phyloP scores from a whole-genome alignment of 768 basidiomycete species.

The Xerocomus brunneocitrinus region DNA sequence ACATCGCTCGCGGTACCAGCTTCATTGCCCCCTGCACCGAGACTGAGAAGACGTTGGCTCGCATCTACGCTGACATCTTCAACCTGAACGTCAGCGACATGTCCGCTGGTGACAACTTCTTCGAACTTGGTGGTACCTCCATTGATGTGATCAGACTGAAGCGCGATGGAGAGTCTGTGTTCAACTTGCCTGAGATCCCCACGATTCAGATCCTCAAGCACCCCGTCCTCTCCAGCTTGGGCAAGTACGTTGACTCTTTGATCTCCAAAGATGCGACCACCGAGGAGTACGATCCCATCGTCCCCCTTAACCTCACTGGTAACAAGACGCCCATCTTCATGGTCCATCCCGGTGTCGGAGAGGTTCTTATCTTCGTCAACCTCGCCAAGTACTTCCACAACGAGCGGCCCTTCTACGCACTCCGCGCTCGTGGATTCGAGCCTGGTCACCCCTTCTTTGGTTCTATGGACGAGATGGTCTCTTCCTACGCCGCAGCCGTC shows the following conservation, averaged over 20 bases:
- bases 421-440: conserved; percentile 43
- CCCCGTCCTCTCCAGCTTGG: too few relatives aligned
- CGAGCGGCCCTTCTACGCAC: conserved; percentile 41
- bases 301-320: conserved; percentile 37
- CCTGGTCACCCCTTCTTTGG: conserved; percentile 33
- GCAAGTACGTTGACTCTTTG: too few relatives aligned
- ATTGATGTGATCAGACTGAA: too few relatives aligned
- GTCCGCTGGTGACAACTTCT: too few relatives aligned
- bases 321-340: conserved; percentile 41
- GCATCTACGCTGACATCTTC: too few relatives aligned
- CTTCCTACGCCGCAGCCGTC: conserved; percentile 33
- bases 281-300: conserved; percentile 37
- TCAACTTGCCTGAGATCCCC: too few relatives aligned
- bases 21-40: neutral
- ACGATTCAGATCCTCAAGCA: too few relatives aligned
- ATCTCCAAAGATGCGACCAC: neutral
- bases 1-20: neutral
- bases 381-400: conserved; percentile 38
- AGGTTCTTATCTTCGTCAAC: conserved; percentile 39
- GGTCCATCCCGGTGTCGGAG: conserved; percentile 43
- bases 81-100: too few relatives aligned
- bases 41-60: too few relatives aligned
- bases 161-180: too few relatives aligned
- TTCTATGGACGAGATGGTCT: conserved; percentile 39
- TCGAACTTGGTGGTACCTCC: too few relatives aligned